Evolutionary conservation across 768 basidiomycete species (phyloP), one percentile per base, ranked within the genome.

Genomic region (Boletus subcaerulescens): DNA sequence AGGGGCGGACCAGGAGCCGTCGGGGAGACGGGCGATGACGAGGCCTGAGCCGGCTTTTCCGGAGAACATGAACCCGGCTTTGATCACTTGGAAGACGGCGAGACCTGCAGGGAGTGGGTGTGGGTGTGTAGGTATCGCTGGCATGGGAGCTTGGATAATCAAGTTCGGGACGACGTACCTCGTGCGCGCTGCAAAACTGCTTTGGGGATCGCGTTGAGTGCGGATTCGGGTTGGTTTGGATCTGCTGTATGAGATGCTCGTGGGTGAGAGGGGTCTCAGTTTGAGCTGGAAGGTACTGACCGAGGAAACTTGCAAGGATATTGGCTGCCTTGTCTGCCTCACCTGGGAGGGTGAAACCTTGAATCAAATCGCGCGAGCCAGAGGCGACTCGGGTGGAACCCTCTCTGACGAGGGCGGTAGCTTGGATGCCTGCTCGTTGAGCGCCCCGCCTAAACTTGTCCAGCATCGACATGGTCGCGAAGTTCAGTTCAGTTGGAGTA

Each of bases 1-100:
- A 4, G 96, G 96, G 1, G 96, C 96, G 45, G 90, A 93, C 93
- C 93, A 97, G 11, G 92, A 93, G 61, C 96, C 96, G 65, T 98
- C 94, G 10, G 91, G 89, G 42, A 95, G 81, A 13, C 93, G 87
- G 18, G 93, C 89, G 66, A 97, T 89, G 73, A 98, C 91, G 59
- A 96, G 71, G 14, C 95, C 95, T 1, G 91, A 93, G 44, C 95
- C 95, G 1, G 91, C 92, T 73, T 94, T 96, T 45, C 92, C 95
- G 12, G 90, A 92, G 79, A 96, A 95, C 50, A 95, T 84, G 76
- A 98, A 96, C 3, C 95, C 93, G 5, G 92, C 91, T 73, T 92
- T 91, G 70, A 97, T 75, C 14, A 97, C 92, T 63, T 93, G 90
- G 80, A 97, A 98, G 61, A 98, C 81, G 46, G 95, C 95, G 56